A percentile compares a stretch with the other conserved stretches of the same genome.
These are phyloP conservation scores for Amanita subjunquillea DNA, from an alignment of 768 basidiomycete genomes.

Conservation along the genomic window DNA sequence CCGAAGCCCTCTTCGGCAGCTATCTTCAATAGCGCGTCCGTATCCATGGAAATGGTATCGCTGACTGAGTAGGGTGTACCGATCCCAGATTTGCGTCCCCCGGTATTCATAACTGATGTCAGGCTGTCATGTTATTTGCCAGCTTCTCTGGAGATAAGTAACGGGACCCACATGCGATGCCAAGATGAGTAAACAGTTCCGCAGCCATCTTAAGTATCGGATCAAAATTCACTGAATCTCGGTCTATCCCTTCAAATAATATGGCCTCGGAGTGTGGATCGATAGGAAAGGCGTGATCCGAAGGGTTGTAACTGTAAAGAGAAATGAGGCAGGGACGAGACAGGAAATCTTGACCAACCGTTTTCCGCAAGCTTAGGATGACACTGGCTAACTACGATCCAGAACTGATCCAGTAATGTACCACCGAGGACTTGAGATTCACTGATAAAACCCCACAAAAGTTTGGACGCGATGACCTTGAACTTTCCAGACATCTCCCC, in stretches of 20 bases:
- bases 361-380: constrained; percentile 12
- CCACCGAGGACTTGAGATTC: constrained; percentile 13
- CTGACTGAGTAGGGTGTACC: not conserved
- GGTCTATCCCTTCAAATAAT: constrained; percentile 11
- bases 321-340: not conserved
- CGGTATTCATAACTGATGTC: not conserved
- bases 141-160: not conserved
- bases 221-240: constrained; percentile 2
- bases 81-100: not conserved
- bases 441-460: constrained; percentile 10
- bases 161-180: constrained; percentile 2
- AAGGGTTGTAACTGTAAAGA: constrained; percentile 8
- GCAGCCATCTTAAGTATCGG: constrained; percentile 6
- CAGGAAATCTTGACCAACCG: constrained; percentile 6
- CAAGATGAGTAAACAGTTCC: constrained; percentile 8
- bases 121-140: not conserved
- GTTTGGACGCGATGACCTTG: constrained; percentile 6
- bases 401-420: constrained; percentile 11
- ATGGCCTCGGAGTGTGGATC: constrained; percentile 6
- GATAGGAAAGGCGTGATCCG: constrained; percentile 8
- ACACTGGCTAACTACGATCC: constrained; percentile 9
- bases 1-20: not conserved
- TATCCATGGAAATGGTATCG: not conserved
- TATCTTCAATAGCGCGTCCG: not conserved
- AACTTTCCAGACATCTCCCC: constrained; percentile 5